A percentile compares a stretch with the other conserved stretches of the same genome.
Conservation (phyloP, 768 basidiomycete species). For the Boletus speciosus region DNA sequence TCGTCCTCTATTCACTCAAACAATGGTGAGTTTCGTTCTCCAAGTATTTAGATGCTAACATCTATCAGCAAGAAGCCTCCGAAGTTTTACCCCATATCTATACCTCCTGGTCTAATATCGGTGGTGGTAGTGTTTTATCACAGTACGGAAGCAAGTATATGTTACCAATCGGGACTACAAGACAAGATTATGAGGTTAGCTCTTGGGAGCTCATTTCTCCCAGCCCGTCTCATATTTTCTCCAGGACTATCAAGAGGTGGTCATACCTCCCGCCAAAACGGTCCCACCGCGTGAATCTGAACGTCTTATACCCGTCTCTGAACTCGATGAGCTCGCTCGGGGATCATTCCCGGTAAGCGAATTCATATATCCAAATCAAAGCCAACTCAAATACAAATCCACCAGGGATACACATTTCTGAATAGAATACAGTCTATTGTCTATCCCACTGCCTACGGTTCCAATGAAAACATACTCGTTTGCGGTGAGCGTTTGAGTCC, state of each 20-base stretch:
- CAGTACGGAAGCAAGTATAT: slow-evolving; percentile 73
- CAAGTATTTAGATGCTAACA: slow-evolving; percentile 1
- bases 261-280: slow-evolving; percentile 77
- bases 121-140: slow-evolving; percentile 61
- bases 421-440: slow-evolving; percentile 97
- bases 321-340: slow-evolving; percentile 71
- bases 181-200: slow-evolving; percentile 63
- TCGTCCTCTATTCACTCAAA: slow-evolving; percentile 60
- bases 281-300: slow-evolving; percentile 74
- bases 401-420: slow-evolving; percentile 77
- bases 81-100: slow-evolving; percentile 88
- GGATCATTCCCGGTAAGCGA: slow-evolving; percentile 79
- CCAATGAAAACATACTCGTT: slow-evolving; percentile 94
- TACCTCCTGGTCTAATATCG: slow-evolving; percentile 54
- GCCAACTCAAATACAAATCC: neutral
- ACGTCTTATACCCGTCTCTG: slow-evolving; percentile 62
- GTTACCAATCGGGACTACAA: slow-evolving; percentile 78
- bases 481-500: slow-evolving; percentile 24
- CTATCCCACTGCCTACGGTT: slow-evolving; percentile 87
- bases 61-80: slow-evolving; percentile 45
- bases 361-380: neutral
- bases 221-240: slow-evolving; percentile 5
- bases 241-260: slow-evolving; percentile 86
- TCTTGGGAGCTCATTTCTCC: neutral
- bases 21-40: slow-evolving; percentile 40